phyloP scores from a whole-genome alignment of 192 early-diverging fungal genomes.

The Nowakowskiella sp. region DNA sequence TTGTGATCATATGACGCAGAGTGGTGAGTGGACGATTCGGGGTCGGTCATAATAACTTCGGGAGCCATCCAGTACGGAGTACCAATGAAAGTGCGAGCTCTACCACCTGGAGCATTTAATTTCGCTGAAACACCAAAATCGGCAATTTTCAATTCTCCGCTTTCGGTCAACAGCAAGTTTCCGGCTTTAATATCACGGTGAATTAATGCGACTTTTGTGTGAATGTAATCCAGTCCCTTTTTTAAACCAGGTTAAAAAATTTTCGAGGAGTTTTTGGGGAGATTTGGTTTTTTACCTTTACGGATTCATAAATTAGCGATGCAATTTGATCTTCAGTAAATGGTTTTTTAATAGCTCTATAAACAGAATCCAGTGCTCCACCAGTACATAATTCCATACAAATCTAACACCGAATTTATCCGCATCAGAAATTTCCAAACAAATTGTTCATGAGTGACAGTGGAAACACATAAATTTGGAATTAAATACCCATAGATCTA shows the following conservation, averaged over 20 bases:
- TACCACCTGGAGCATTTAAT: slow-evolving; percentile 26
- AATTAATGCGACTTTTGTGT: slow-evolving; percentile 43
- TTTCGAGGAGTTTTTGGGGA: neutral
- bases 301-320: slow-evolving; percentile 48
- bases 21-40: slow-evolving; percentile 25
- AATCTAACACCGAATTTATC: slow-evolving; percentile 24
- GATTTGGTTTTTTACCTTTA: slow-evolving; percentile 24
- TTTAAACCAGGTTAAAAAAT: neutral
- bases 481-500: slow-evolving; percentile 51
- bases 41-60: slow-evolving; percentile 51
- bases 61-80: slow-evolving; percentile 63
- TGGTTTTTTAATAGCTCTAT: slow-evolving; percentile 47
- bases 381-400: slow-evolving; percentile 59
- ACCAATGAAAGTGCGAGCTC: slow-evolving; percentile 54
- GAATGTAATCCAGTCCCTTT: slow-evolving; percentile 52
- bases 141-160: slow-evolving; percentile 48
- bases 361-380: slow-evolving; percentile 52
- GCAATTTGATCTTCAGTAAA: slow-evolving; percentile 50
- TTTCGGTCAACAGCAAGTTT: slow-evolving; percentile 47
- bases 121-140: slow-evolving; percentile 62
- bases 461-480: too few relatives aligned
- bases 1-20: slow-evolving; percentile 45
- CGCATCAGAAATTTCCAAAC: neutral
- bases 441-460: too few relatives aligned
- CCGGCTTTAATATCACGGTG: slow-evolving; percentile 62